These are phyloP conservation scores for Liquidambar formosana DNA, from an alignment of 164 flowering plant genomes.

Conservation along the genomic window DNA sequence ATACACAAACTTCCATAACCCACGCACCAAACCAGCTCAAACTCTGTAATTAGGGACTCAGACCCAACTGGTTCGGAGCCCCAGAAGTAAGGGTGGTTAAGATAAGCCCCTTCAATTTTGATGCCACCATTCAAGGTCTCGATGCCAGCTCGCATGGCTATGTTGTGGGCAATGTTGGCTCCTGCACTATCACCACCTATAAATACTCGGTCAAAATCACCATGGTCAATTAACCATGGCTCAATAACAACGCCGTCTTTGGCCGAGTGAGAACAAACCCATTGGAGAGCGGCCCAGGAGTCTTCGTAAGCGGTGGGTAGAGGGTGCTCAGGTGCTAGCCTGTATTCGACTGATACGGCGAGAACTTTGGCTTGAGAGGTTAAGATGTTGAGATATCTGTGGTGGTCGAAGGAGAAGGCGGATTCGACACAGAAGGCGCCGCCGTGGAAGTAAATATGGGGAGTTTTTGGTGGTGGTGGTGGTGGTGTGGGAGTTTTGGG, in stretches of 20 bases:
- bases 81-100: background rate
- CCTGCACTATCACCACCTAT: slow-evolving; percentile 70
- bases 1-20: slow-evolving; percentile 5
- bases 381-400: slow-evolving; percentile 29
- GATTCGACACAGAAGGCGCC: slow-evolving; percentile 54
- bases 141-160: slow-evolving; percentile 24
- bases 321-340: slow-evolving; percentile 58
- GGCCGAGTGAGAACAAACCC: slow-evolving; percentile 41
- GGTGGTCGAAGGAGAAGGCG: slow-evolving; percentile 32
- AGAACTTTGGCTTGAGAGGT: slow-evolving; percentile 29
- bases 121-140: slow-evolving; percentile 18
- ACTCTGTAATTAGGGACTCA: background rate
- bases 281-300: slow-evolving; percentile 53
- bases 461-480: slow-evolving; percentile 16
- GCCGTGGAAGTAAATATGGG: slow-evolving; percentile 64
- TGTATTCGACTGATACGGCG: slow-evolving; percentile 55
- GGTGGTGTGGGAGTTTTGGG: slow-evolving; percentile 20
- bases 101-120: slow-evolving; percentile 18
- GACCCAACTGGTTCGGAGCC: background rate
- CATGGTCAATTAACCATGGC: slow-evolving; percentile 45
- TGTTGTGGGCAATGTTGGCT: slow-evolving; percentile 47
- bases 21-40: background rate
- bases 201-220: slow-evolving; percentile 40
- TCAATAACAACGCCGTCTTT: slow-evolving; percentile 15
- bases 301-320: slow-evolving; percentile 57